A percentile compares a stretch with the other conserved stretches of the same genome.
These are phyloP conservation scores for Pseudogymnoascus sp. DNA, from an alignment of 2,329 filamentous ascomycete genomes.

Conservation along the genomic window DNA sequence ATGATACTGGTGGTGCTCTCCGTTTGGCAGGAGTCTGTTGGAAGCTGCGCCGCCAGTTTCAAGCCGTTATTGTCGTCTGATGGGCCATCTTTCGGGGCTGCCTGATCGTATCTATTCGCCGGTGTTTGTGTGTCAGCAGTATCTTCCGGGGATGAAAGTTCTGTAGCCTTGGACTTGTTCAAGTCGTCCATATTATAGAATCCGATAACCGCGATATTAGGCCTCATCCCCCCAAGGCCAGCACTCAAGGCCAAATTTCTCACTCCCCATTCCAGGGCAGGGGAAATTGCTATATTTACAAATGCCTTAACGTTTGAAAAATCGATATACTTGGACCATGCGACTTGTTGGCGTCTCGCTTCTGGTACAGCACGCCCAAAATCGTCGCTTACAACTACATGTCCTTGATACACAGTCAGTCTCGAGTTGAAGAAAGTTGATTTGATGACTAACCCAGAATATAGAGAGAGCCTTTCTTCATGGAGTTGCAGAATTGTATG, in stretches of 20 bases:
- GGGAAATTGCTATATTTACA: constrained; percentile 76
- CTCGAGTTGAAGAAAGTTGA: not conserved
- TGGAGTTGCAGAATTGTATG: constrained; percentile 83
- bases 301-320: constrained; percentile 83
- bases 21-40: constrained; percentile 60
- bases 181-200: constrained; percentile 76
- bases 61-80: constrained; percentile 44
- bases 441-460: constrained; percentile 12
- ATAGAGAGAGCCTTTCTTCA: constrained; percentile 81
- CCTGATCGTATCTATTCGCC: not conserved
- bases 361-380: constrained; percentile 72
- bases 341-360: constrained; percentile 68
- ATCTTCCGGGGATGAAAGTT: constrained; percentile 20
- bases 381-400: constrained; percentile 79
- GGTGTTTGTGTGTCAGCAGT: not conserved
- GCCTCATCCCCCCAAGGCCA: constrained; percentile 77
- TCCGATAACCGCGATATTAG: constrained; percentile 75
- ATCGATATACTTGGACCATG: constrained; percentile 82
- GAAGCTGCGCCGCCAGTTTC: constrained; percentile 49
- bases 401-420: constrained; percentile 53
- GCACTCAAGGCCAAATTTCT: constrained; percentile 74
- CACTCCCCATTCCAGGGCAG: constrained; percentile 74
- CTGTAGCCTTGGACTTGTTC: constrained; percentile 39
- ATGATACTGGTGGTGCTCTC: constrained; percentile 61
- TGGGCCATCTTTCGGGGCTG: constrained; percentile 27